These are phyloP conservation scores for Trichoderma semiorbis DNA, from an alignment of 2,329 filamentous ascomycete genomes.

Conservation along the genomic window DNA sequence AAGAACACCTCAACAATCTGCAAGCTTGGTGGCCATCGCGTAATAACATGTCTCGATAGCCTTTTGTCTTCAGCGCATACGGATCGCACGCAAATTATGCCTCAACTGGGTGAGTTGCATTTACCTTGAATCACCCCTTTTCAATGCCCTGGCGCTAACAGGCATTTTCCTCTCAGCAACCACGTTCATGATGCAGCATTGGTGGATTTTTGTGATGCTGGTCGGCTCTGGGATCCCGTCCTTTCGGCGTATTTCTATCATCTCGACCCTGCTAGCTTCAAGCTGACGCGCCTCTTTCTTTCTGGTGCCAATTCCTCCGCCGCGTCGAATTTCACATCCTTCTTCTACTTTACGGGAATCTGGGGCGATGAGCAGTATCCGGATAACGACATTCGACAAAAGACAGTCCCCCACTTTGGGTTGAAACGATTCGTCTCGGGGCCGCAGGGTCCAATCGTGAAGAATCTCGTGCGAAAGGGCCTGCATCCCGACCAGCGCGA, in stretches of 20 bases:
- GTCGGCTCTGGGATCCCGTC: neutral
- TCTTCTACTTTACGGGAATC: slow-evolving; percentile 4
- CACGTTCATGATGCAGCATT: neutral
- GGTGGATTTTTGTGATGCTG: neutral
- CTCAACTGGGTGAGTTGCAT: neutral
- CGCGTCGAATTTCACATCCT: neutral
- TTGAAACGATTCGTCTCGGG: neutral
- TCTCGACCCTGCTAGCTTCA: neutral
- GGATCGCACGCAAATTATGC: slow-evolving; percentile 6
- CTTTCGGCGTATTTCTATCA: slow-evolving; percentile 7
- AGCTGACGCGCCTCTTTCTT: neutral
- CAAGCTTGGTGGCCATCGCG: neutral
- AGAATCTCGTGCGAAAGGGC: neutral
- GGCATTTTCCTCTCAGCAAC: neutral
- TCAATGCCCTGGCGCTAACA: neutral
- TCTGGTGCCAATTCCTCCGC: neutral
- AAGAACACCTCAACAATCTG: neutral
- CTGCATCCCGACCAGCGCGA: neutral
- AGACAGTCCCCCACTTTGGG: neutral
- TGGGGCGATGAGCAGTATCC: slow-evolving; percentile 1
- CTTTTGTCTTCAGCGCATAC: slow-evolving; percentile 1
- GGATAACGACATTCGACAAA: neutral
- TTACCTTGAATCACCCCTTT: neutral
- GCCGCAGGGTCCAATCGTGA: neutral
- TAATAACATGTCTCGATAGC: neutral